These are phyloP conservation scores for Entoloma clypeatum DNA, from an alignment of 1,284 basidiomycete genomes.

Conservation along the genomic window DNA sequence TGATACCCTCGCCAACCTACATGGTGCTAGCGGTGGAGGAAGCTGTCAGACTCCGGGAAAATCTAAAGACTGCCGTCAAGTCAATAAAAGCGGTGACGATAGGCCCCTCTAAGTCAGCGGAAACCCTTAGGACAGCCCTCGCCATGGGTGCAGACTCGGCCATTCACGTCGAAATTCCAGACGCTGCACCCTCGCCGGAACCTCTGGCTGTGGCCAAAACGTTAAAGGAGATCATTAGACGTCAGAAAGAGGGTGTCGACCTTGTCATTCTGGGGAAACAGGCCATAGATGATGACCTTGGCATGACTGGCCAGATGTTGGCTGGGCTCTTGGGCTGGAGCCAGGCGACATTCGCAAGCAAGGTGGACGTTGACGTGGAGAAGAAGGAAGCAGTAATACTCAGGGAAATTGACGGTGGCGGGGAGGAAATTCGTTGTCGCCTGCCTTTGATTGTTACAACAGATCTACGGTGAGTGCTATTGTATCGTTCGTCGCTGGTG, in stretches of 20 bases:
- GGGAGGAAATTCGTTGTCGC: constrained; percentile 78
- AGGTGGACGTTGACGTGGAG: constrained; percentile 73
- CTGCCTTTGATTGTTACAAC: constrained; percentile 92
- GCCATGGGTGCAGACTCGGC: constrained; percentile 97
- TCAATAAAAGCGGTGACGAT: constrained; percentile 91
- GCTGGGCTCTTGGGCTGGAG: constrained; percentile 91
- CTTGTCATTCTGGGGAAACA: constrained; percentile 98
- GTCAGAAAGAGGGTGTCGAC: constrained; percentile 69
- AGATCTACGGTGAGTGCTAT: constrained; percentile 73
- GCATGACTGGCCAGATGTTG: constrained; percentile 98
- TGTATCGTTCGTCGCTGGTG: not conserved
- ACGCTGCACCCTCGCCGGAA: constrained; percentile 70
- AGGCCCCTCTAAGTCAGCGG: constrained; percentile 86
- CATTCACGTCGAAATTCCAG: constrained; percentile 87
- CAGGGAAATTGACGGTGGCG: constrained; percentile 93
- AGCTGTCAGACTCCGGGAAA: constrained; percentile 89
- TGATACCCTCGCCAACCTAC: constrained; percentile 1
- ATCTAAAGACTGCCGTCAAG: constrained; percentile 70
- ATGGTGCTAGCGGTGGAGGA: constrained; percentile 89
- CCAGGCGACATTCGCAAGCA: constrained; percentile 95
- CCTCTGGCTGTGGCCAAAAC: constrained; percentile 87
- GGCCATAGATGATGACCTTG: constrained; percentile 95
- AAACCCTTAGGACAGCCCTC: constrained; percentile 92
- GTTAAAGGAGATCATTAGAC: constrained; percentile 74
- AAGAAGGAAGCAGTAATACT: constrained; percentile 73